Evolutionary conservation across 257 asterid genomes (phyloP).

Genomic region (Cinchona pubescens): DNA sequence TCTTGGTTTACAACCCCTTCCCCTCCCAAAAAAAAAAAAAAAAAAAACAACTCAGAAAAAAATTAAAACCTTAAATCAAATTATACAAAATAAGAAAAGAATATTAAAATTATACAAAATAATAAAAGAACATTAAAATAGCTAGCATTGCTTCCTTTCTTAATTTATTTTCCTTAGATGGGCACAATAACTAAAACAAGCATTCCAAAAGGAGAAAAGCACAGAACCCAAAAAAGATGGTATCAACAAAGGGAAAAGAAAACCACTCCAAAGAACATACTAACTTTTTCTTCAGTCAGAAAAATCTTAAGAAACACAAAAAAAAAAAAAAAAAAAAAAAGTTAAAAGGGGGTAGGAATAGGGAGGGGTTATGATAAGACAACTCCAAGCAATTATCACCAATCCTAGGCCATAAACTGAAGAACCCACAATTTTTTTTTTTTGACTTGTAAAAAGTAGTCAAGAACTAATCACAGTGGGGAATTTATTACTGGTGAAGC

Average conservation of each 20-base stretch:
- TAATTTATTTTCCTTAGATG: conserved; percentile 5
- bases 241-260: not conserved
- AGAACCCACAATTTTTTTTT: conserved; percentile 27
- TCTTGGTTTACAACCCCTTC: conserved; percentile 60
- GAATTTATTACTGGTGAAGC: conserved; percentile 95
- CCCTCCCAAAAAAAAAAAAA: conserved; percentile 5
- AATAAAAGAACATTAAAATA: not conserved
- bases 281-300: conserved; percentile 4
- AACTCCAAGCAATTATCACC: conserved; percentile 3
- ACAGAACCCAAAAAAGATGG: conserved; percentile 4
- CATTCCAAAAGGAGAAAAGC: conserved; percentile 11
- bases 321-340: too few species aligned
- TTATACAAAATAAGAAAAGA: not conserved
- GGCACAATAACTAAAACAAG: conserved; percentile 16
- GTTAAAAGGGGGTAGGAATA: too few species aligned
- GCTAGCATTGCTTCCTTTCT: not conserved
- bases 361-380: not conserved
- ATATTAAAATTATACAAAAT: not conserved
- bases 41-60: not conserved
- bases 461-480: conserved; percentile 75
- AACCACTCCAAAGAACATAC: conserved; percentile 5
- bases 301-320: conserved; percentile 12
- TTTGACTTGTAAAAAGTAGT: conserved; percentile 5
- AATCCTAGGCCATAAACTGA: conserved; percentile 1
- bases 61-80: not conserved